A percentile compares a stretch with the other conserved stretches of the same genome.
phyloP scores from a whole-genome alignment of 2,329 filamentous ascomycete genomes.

The Dothideomycetes sp. region DNA sequence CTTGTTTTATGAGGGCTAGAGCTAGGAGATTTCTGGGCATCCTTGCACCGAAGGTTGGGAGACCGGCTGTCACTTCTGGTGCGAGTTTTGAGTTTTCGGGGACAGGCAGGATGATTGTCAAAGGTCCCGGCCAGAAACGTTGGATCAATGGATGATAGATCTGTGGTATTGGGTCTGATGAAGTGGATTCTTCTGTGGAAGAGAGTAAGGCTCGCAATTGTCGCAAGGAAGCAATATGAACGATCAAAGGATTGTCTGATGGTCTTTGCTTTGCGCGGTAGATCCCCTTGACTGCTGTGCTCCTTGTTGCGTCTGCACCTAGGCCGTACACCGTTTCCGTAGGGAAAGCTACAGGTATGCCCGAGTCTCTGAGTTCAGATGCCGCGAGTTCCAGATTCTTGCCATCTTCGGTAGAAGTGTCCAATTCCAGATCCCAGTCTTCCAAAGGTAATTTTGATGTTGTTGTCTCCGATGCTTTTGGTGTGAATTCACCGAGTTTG shows the following conservation, averaged over 20 bases:
- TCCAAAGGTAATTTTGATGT: conserved; percentile 26
- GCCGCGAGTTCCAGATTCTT: conserved; percentile 56
- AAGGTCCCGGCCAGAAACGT: conserved; percentile 85
- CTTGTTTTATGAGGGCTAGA: conserved; percentile 71
- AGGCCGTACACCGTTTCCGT: conserved; percentile 97
- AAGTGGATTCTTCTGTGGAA: conserved; percentile 19
- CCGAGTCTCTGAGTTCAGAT: conserved; percentile 51
- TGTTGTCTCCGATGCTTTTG: conserved; percentile 12
- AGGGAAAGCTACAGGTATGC: conserved; percentile 83
- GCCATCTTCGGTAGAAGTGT: conserved; percentile 34
- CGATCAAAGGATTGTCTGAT: conserved; percentile 89
- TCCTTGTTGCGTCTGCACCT: conserved; percentile 89
- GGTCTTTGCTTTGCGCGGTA: conserved; percentile 85
- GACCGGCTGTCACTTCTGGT: conserved; percentile 81
- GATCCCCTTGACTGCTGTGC: conserved; percentile 76
- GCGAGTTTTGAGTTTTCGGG: conserved; percentile 63
- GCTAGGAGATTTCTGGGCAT: conserved; percentile 85
- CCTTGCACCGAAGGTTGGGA: conserved; percentile 77
- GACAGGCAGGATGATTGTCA: conserved; percentile 82
- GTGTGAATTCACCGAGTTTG: conserved; percentile 31
- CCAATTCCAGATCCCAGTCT: conserved; percentile 23
- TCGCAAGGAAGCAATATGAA: conserved; percentile 73
- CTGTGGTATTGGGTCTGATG: conserved; percentile 50
- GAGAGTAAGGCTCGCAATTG: conserved; percentile 61
- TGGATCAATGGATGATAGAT: conserved; percentile 73